Conservation (phyloP, 192 early-diverging fungal species). For the Rhizophagus prolifer region DNA sequence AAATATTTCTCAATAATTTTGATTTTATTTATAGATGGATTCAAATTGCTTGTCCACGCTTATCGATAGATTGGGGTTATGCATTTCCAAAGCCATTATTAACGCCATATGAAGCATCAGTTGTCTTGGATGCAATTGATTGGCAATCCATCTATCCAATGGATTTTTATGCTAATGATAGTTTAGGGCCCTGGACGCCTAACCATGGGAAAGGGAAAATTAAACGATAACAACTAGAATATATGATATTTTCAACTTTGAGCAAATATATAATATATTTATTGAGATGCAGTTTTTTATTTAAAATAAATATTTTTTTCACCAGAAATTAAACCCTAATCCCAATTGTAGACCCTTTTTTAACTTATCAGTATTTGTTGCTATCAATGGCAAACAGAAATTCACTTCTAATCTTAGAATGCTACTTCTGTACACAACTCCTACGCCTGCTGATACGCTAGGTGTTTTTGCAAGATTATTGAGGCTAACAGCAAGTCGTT, state of each 20-base stretch:
- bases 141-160: constrained; percentile 93
- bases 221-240: neutral
- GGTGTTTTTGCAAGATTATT: constrained; percentile 57
- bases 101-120: constrained; percentile 92
- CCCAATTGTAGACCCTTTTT: constrained; percentile 85
- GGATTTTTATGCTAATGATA: constrained; percentile 95
- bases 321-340: constrained; percentile 82
- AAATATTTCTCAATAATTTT: neutral
- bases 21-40: constrained; percentile 67
- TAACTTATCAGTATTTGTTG: constrained; percentile 59
- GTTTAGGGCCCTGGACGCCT: constrained; percentile 89
- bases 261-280: neutral
- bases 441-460: constrained; percentile 75
- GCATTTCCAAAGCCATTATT: constrained; percentile 89
- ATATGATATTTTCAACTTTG: no score
- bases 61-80: constrained; percentile 99
- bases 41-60: constrained; percentile 92
- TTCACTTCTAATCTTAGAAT: constrained; percentile 88
- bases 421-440: constrained; percentile 83
- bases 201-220: constrained; percentile 66
- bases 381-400: constrained; percentile 79
- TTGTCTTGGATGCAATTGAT: constrained; percentile 74
- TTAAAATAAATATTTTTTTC: constrained; percentile 21
- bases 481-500: constrained; percentile 34
- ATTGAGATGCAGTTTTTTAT: neutral